A percentile compares a stretch with the other conserved stretches of the same genome.
Evolutionary conservation across 768 basidiomycete genomes (phyloP).

Genomic region (Podaxis sp.): DNA sequence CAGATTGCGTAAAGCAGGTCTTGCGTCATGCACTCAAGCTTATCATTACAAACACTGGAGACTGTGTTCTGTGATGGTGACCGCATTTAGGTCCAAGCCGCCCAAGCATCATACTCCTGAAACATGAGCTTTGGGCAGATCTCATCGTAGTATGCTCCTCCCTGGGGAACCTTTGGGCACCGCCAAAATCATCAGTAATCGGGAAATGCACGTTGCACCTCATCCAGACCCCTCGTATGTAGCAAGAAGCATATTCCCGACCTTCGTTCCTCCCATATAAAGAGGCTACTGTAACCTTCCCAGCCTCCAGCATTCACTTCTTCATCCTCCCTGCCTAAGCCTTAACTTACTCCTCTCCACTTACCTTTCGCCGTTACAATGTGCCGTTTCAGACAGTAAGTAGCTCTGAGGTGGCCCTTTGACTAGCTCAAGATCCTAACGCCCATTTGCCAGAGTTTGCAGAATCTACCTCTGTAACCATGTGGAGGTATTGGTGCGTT

Average conservation of each 20-base stretch:
- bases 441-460: conserved; percentile 35
- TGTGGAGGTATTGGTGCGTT: conserved; percentile 37
- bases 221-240: not conserved
- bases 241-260: not conserved
- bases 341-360: conserved; percentile 11
- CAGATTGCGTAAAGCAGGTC: not conserved
- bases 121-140: not conserved
- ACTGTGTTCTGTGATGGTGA: not conserved
- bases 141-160: no score
- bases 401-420: conserved; percentile 11
- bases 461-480: conserved; percentile 53
- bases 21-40: not conserved
- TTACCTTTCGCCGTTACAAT: conserved; percentile 27
- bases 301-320: not conserved
- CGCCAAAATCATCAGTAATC: no score
- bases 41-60: not conserved
- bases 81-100: not conserved
- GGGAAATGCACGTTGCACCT: no score
- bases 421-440: not conserved
- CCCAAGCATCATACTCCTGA: not conserved
- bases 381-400: conserved; percentile 59
- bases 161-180: no score
- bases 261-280: not conserved
- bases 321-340: conserved; percentile 8
- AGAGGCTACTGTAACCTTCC: not conserved